A percentile compares a stretch with the other conserved stretches of the same genome.
Conservation (phyloP, 768 basidiomycete genomes). For the Filobasidium wieringae region DNA sequence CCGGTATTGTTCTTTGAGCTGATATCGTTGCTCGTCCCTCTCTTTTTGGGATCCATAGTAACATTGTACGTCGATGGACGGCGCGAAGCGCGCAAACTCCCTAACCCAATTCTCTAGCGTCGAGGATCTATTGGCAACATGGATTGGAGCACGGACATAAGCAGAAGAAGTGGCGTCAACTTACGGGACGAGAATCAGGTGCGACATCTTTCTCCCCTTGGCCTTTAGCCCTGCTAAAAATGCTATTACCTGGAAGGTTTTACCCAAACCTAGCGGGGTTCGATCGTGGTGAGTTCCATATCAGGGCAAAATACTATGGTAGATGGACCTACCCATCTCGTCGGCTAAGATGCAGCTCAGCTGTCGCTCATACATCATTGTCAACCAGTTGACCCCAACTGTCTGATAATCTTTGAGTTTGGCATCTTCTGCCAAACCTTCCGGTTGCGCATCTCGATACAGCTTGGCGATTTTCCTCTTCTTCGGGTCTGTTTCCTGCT, state of each 20-base stretch:
- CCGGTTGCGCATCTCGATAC: constrained; percentile 67
- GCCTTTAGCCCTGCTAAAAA: constrained; percentile 85
- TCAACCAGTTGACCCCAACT: constrained; percentile 94
- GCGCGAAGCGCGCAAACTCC: constrained; percentile 85
- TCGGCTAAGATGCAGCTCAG: constrained; percentile 94
- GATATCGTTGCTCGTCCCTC: constrained; percentile 41
- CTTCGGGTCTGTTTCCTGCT: constrained; percentile 28
- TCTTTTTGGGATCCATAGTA: constrained; percentile 93
- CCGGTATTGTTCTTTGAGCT: constrained; percentile 59
- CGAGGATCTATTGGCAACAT: constrained; percentile 58
- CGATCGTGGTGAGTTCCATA: neutral
- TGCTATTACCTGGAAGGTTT: constrained; percentile 97
- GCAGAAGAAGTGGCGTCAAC: too few relatives aligned
- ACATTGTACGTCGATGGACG: constrained; percentile 68
- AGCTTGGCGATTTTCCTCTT: constrained; percentile 40
- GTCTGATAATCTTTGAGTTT: constrained; percentile 92
- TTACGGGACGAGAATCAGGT: constrained; percentile 89
- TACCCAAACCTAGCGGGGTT: constrained; percentile 64
- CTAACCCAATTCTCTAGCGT: constrained; percentile 98
- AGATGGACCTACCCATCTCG: constrained; percentile 71
- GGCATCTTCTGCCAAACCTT: constrained; percentile 53
- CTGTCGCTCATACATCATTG: constrained; percentile 64
- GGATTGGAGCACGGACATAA: neutral
- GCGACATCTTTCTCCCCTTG: constrained; percentile 64
- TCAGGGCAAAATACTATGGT: neutral